Evolutionary conservation across 2,329 filamentous ascomycete species (phyloP), one percentile per base, ranked within the genome.

Genomic region (Sporothrix inflata): DNA sequence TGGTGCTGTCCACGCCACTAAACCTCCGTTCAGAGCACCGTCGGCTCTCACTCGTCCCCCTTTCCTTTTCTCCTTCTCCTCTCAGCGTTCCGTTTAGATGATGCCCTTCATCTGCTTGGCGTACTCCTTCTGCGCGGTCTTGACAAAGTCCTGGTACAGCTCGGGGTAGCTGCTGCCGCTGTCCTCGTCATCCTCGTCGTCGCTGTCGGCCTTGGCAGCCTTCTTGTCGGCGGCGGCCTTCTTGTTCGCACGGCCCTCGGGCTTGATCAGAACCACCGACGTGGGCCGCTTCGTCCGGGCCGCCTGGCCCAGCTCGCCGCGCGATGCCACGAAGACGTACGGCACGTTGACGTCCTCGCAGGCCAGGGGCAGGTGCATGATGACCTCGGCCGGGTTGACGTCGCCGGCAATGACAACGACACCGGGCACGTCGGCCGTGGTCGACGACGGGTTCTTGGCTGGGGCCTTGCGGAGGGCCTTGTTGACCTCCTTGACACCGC

Each of bases 301-400:
- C 3, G 96, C 95, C 77, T 93, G 93, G 79, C 96, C 96, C 72
- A 99, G 90, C 85, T 98, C 95, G 74, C 94, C 95, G 78, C 96
- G 91, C 79, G 92, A 97, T 74, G 91, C 90, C 78, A 99, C 93
- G 83, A 97, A 99, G 82, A 99, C 90, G 85, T 98, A 99, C 45
- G 96, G 96, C 74, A 98, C 93, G 83, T 93, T 93, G 87, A 98
- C 94, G 84, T 98, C 95, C 85, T 99, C 96, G 88, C 96, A 98
- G 73, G 98, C 91, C 72, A 99, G 93, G 78, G 96, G 96, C 76
- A 99, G 93, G 85, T 99, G 96, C 74, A 93, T 96, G 85, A 99
- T 98, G 81, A 99, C 96, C 83, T 99, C 96, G 91, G 96, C 95
- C 76, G 96, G 96, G 70, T 93, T 97, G 85, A 99, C 98, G 83